Conservation (phyloP, 495 filamentous ascomycete genomes). For the Penicillium goetzii region DNA sequence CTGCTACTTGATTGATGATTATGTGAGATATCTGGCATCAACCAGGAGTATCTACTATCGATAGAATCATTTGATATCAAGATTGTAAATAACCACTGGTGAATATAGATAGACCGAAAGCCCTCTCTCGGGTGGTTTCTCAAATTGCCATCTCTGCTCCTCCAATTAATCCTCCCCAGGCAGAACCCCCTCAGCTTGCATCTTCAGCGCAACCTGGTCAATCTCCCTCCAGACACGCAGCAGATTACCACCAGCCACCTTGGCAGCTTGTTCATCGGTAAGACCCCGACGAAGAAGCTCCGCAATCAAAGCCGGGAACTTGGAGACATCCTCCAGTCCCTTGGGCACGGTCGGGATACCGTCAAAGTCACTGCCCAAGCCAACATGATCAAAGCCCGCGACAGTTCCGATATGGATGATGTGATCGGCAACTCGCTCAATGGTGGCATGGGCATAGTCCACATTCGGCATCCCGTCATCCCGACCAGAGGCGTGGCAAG, state of each 20-base stretch:
- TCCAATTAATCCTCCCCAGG: conserved; percentile 62
- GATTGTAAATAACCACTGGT: background rate
- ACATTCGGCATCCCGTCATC: conserved; percentile 48
- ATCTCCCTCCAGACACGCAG: conserved; percentile 77
- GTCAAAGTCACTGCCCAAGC: conserved; percentile 67
- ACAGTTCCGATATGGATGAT: conserved; percentile 58
- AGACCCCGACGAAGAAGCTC: conserved; percentile 71
- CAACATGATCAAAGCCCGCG: conserved; percentile 65
- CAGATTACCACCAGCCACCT: conserved; percentile 74
- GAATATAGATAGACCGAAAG: background rate
- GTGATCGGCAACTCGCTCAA: conserved; percentile 75
- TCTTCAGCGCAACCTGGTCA: conserved; percentile 63
- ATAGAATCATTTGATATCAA: background rate
- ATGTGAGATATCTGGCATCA: background rate
- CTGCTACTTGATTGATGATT: background rate
- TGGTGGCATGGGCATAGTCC: conserved; percentile 67
- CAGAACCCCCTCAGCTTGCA: conserved; percentile 61
- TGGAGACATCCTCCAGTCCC: conserved; percentile 75
- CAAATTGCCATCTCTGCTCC: background rate
- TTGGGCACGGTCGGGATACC: conserved; percentile 53
- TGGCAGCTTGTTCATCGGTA: conserved; percentile 65
- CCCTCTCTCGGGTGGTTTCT: background rate
- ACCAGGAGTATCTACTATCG: background rate
- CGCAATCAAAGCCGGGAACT: conserved; percentile 78
- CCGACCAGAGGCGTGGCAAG: conserved; percentile 51